A percentile compares a stretch with the other conserved stretches of the same genome.
Conservation (phyloP, 768 basidiomycete species). For the Suillus americanus region DNA sequence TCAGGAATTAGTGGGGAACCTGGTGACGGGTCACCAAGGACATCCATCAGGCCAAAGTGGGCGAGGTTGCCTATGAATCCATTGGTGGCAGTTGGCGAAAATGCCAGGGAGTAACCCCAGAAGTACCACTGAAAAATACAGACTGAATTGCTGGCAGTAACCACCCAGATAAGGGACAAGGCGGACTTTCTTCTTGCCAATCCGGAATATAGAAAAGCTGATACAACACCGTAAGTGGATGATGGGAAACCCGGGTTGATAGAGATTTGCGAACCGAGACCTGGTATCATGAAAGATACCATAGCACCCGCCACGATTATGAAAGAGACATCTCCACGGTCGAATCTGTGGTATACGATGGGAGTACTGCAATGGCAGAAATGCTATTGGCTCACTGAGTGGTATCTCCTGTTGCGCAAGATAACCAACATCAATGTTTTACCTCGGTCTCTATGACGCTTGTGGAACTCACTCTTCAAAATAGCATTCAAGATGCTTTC, state of each 20-base stretch:
- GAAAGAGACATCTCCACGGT: conserved; percentile 71
- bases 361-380: conserved; percentile 1
- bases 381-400: conserved; percentile 27
- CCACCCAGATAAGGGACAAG: conserved; percentile 73
- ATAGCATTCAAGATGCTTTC: background rate
- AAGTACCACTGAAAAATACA: conserved; percentile 82
- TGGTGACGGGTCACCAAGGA: conserved; percentile 69
- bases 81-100: conserved; percentile 74
- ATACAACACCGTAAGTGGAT: conserved; percentile 6
- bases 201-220: conserved; percentile 75
- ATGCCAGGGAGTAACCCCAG: conserved; percentile 84
- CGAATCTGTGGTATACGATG: conserved; percentile 44
- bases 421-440: conserved; percentile 4
- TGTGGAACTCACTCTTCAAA: background rate
- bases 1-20: conserved; percentile 82
- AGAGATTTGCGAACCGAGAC: conserved; percentile 48
- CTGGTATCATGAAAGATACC: conserved; percentile 78
- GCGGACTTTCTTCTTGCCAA: conserved; percentile 69
- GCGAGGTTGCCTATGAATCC: conserved; percentile 78
- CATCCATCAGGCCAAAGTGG: conserved; percentile 74
- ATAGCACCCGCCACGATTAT: conserved; percentile 67
- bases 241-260: conserved; percentile 5
- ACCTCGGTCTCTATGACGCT: background rate
- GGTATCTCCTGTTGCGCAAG: conserved; percentile 19
- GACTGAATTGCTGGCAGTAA: conserved; percentile 70